These are phyloP conservation scores for Flaveria trinervia DNA, from an alignment of 129 eudicot genomes.

Conservation along the genomic window DNA sequence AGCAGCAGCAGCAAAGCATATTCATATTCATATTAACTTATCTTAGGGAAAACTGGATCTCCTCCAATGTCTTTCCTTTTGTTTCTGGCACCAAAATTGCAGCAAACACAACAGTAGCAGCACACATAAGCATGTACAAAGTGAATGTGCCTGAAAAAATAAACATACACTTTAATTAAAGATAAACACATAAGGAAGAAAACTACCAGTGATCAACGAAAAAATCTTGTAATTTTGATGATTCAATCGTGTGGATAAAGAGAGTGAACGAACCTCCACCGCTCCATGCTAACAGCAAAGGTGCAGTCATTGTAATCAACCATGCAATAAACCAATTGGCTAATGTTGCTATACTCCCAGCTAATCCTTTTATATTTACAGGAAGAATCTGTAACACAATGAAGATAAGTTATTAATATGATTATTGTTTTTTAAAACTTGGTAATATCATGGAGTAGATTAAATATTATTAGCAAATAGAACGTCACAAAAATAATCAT, in stretches of 20 bases:
- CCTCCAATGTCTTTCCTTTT: slow-evolving; percentile 89
- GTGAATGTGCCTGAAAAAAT: slow-evolving; percentile 69
- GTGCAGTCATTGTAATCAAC: slow-evolving; percentile 82
- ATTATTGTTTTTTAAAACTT: background rate
- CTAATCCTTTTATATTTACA: slow-evolving; percentile 85
- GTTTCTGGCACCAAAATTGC: slow-evolving; percentile 84
- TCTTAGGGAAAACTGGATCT: slow-evolving; percentile 84
- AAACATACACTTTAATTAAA: background rate
- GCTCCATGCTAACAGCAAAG: slow-evolving; percentile 78
- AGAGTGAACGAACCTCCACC: slow-evolving; percentile 64
- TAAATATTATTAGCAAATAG: background rate
- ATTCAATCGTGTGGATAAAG: background rate
- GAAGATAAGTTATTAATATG: background rate
- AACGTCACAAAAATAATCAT: no score
- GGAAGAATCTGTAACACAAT: slow-evolving; percentile 72
- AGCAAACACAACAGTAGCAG: slow-evolving; percentile 62
- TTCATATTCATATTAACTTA: background rate
- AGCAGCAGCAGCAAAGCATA: slow-evolving; percentile 4
- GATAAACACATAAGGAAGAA: background rate
- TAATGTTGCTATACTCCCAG: slow-evolving; percentile 88
- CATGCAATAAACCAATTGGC: slow-evolving; percentile 79
- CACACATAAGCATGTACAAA: slow-evolving; percentile 59
- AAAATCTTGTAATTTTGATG: background rate
- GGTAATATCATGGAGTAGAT: background rate
- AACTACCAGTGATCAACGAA: background rate